Evolutionary conservation across 495 filamentous ascomycete species (phyloP).

Genomic region (Neurospora sp.): DNA sequence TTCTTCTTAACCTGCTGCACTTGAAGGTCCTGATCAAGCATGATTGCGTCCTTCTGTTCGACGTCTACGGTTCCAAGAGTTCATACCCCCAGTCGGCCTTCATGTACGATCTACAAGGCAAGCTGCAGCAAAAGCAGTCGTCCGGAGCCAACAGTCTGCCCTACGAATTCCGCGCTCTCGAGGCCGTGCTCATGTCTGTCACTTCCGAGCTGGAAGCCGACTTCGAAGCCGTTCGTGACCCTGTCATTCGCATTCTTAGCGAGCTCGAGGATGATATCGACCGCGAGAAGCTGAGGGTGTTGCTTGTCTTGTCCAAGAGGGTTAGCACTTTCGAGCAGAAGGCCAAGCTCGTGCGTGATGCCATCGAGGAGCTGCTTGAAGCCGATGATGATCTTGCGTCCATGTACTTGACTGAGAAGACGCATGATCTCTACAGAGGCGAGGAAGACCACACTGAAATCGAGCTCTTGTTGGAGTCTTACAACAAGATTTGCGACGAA

Average conservation of each 20-base stretch:
- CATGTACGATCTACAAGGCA: conserved; percentile 77
- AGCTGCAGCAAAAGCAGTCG: conserved; percentile 45
- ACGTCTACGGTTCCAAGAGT: conserved; percentile 88
- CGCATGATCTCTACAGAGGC: conserved; percentile 57
- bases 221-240: conserved; percentile 84
- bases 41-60: conserved; percentile 87
- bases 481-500: conserved; percentile 96
- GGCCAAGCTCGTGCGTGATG: conserved; percentile 84
- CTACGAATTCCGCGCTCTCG: conserved; percentile 66
- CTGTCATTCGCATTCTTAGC: conserved; percentile 76
- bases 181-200: conserved; percentile 72
- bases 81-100: conserved; percentile 93
- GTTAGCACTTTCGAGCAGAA: conserved; percentile 97
- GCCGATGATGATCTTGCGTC: conserved; percentile 90
- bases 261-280: conserved; percentile 97
- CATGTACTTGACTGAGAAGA: conserved; percentile 91
- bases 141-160: conserved; percentile 45
- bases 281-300: conserved; percentile 77
- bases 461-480: conserved; percentile 91
- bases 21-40: conserved; percentile 89
- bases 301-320: conserved; percentile 89
- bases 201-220: conserved; percentile 84
- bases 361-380: conserved; percentile 93
- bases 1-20: conserved; percentile 89
- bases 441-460: conserved; percentile 94